Percentiles rank a stretch among this genome's conserved stretches.
phyloP scores from a whole-genome alignment of 164 flowering plant species.

The Stephania yunnanensis region DNA sequence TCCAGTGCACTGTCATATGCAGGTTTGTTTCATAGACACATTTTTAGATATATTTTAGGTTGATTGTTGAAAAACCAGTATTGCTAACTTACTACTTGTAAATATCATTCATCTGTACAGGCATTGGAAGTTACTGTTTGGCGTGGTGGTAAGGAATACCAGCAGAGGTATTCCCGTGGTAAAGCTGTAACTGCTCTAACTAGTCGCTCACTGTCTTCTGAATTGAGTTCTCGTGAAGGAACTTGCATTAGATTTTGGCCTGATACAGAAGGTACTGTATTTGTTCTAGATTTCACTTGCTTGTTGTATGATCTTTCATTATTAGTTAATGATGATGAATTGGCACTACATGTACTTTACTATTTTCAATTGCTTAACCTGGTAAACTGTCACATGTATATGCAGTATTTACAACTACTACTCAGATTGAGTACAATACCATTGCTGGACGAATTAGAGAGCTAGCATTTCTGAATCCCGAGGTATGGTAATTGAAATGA shows the following conservation, averaged over 20 bases:
- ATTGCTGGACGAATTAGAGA: slow-evolving; percentile 87
- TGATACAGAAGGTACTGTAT: slow-evolving; percentile 65
- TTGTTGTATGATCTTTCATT: not conserved
- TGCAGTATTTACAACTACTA: slow-evolving; percentile 80
- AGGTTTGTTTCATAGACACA: not conserved
- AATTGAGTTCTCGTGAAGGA: slow-evolving; percentile 46
- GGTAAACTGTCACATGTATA: slow-evolving; percentile 6
- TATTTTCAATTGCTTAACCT: not conserved
- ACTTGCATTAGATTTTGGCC: slow-evolving; percentile 92
- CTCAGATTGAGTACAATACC: slow-evolving; percentile 76
- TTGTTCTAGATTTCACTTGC: not conserved
- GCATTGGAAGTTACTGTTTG: slow-evolving; percentile 82
- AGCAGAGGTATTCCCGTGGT: slow-evolving; percentile 86
- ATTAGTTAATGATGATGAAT: not conserved
- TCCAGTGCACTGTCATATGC: not conserved
- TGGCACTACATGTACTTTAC: not conserved
- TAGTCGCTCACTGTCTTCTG: slow-evolving; percentile 40
- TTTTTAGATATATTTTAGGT: not conserved
- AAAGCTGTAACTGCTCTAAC: slow-evolving; percentile 61
- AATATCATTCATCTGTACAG: slow-evolving; percentile 24
- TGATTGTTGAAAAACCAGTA: not conserved
- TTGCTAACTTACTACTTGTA: not conserved
- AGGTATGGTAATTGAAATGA: slow-evolving; percentile 35
- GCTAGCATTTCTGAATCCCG: slow-evolving; percentile 91
- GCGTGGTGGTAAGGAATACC: slow-evolving; percentile 81